These are phyloP conservation scores for Lolium rigidum DNA, from an alignment of 176 grass and related monocot genomes.

Conservation along the genomic window DNA sequence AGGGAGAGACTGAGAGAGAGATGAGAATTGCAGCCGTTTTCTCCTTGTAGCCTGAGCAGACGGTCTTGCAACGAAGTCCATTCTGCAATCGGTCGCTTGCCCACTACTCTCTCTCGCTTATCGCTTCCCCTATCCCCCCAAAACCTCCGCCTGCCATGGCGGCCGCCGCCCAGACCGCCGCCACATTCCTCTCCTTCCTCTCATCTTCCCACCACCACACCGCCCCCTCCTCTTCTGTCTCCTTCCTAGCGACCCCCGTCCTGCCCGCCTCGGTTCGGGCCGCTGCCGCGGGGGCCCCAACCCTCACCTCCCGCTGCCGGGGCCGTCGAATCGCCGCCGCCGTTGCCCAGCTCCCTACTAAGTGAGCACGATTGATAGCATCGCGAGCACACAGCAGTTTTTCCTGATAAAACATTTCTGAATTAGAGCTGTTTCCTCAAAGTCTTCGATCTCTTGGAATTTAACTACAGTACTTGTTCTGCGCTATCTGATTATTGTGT, in stretches of 20 bases:
- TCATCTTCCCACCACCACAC: conserved; percentile 36
- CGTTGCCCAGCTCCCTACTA: conserved; percentile 58
- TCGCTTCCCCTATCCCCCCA: conserved; percentile 42
- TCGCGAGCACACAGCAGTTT: background rate
- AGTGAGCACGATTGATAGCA: conserved; percentile 27
- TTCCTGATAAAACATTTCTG: conserved; percentile 12
- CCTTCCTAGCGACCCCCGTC: conserved; percentile 31
- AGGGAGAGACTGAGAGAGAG: too few relatives aligned
- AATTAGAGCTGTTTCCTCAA: conserved; percentile 1
- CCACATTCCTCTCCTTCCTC: conserved; percentile 50
- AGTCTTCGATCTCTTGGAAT: background rate
- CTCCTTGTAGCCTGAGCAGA: conserved; percentile 1
- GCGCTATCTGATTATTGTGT: conserved; percentile 1
- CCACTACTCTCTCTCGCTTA: conserved; percentile 4
- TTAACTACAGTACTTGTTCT: background rate
- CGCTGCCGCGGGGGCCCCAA: conserved; percentile 21
- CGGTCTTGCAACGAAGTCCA: too few relatives aligned
- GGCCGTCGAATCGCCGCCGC: conserved; percentile 31
- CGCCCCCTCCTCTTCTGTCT: conserved; percentile 30
- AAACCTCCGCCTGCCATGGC: conserved; percentile 33
- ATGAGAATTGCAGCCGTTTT: too few relatives aligned
- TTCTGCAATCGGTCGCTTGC: background rate
- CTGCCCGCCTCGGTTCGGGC: conserved; percentile 30
- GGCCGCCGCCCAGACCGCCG: conserved; percentile 46
- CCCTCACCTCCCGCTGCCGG: conserved; percentile 28